Conservation (phyloP, 768 basidiomycete genomes). For the Clavaria fumosa region DNA sequence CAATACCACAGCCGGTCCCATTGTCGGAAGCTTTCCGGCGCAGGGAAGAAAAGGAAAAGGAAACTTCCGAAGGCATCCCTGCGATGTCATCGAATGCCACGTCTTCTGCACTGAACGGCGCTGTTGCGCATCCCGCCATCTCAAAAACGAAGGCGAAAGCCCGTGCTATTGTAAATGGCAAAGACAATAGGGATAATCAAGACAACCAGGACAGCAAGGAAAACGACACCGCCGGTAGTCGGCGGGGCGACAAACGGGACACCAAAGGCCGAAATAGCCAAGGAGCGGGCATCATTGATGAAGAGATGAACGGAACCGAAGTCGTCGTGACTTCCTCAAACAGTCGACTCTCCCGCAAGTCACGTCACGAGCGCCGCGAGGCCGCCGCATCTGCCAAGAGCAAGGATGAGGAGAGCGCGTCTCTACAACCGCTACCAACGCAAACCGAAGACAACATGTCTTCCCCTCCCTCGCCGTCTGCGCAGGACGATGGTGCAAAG, state of each 20-base stretch:
- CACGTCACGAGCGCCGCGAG: neutral
- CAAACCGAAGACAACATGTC: neutral
- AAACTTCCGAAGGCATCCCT: conserved; percentile 44
- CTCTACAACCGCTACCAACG: no score
- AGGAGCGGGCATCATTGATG: neutral
- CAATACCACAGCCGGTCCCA: conserved; percentile 46
- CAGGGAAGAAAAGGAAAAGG: conserved; percentile 36
- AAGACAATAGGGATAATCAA: no score
- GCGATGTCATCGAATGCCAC: conserved; percentile 24
- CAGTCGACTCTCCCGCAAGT: neutral
- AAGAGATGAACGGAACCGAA: neutral
- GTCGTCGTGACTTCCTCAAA: neutral
- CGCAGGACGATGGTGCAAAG: neutral
- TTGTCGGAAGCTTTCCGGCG: conserved; percentile 43
- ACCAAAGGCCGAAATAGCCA: conserved; percentile 9
- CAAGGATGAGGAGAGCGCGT: neutral
- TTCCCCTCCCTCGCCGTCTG: neutral
- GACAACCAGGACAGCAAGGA: no score
- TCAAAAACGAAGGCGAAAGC: conserved; percentile 26
- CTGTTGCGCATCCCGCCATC: conserved; percentile 8
- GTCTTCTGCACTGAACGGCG: conserved; percentile 7
- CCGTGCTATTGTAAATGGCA: conserved; percentile 20
- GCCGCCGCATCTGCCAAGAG: neutral
- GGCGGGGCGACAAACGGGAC: conserved; percentile 12
- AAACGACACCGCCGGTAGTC: conserved; percentile 18